These are phyloP conservation scores for Umbelopsis sp. DNA, from an alignment of 192 early-diverging fungal genomes.

Conservation along the genomic window DNA sequence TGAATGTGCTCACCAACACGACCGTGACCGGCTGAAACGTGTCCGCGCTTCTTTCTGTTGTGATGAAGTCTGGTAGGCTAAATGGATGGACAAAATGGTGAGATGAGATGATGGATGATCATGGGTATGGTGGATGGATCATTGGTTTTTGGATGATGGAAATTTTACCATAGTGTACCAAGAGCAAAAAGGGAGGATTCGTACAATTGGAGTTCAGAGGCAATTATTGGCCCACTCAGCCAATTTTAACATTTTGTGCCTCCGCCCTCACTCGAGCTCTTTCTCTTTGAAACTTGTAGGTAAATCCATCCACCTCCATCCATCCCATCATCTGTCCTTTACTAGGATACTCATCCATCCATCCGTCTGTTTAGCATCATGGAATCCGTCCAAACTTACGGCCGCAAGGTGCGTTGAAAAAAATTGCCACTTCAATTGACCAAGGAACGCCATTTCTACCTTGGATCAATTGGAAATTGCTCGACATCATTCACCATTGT, in stretches of 20 bases:
- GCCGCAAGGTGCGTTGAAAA: conserved; percentile 73
- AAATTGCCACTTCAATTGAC: conserved; percentile 98
- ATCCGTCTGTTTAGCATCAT: conserved; percentile 34
- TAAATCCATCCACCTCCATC: conserved; percentile 4
- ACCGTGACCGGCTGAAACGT: conserved; percentile 99
- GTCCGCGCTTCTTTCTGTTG: conserved; percentile 95
- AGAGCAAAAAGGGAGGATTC: conserved; percentile 22
- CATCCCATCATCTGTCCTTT: conserved; percentile 15
- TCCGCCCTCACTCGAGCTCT: neutral
- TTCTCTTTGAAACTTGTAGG: conserved; percentile 23
- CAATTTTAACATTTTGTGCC: conserved; percentile 4
- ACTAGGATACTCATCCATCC: neutral
- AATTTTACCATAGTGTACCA: conserved; percentile 25
- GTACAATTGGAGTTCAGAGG: neutral
- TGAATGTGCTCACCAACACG: conserved; percentile 73
- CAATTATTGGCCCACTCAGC: conserved; percentile 1
- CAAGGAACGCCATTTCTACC: conserved; percentile 76
- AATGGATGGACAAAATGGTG: neutral
- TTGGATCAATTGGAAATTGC: conserved; percentile 7
- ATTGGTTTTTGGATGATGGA: conserved; percentile 1
- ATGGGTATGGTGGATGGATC: conserved; percentile 10
- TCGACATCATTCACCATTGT: neutral
- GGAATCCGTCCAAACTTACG: conserved; percentile 79
- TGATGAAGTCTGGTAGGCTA: conserved; percentile 81
- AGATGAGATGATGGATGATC: neutral